Conservation (phyloP, 1,284 basidiomycete species). For the Sphaerobolus stellatus region DNA sequence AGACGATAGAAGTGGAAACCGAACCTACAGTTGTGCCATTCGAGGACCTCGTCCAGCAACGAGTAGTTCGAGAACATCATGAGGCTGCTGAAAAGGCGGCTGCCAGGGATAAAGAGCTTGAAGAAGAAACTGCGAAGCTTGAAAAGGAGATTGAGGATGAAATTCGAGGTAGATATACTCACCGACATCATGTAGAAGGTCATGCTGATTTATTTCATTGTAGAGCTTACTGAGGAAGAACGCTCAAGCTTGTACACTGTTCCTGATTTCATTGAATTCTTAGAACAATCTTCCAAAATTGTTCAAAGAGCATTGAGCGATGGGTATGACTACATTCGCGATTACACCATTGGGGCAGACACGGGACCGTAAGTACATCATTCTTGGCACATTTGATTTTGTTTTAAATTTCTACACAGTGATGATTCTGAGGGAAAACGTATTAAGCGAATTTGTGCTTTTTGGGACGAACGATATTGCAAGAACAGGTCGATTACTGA, state of each 20-base stretch:
- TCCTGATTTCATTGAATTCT: constrained; percentile 89
- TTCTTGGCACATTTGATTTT: constrained; percentile 8
- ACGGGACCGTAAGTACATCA: constrained; percentile 58
- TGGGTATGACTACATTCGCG: constrained; percentile 93
- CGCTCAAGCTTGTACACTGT: constrained; percentile 76
- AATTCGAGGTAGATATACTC: constrained; percentile 57
- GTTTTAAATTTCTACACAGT: constrained; percentile 39
- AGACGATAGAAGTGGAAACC: constrained; percentile 71
- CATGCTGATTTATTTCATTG: constrained; percentile 4
- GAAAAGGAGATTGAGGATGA: constrained; percentile 82
- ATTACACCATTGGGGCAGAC: constrained; percentile 87
- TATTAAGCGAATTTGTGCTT: constrained; percentile 86
- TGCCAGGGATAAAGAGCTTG: constrained; percentile 75
- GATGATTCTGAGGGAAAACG: constrained; percentile 87
- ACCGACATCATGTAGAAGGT: constrained; percentile 6
- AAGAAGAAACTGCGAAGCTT: constrained; percentile 75
- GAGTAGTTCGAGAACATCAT: constrained; percentile 59
- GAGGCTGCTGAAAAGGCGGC: constrained; percentile 65
- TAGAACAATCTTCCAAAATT: constrained; percentile 94
- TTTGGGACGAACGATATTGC: constrained; percentile 84
- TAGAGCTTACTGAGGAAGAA: constrained; percentile 86
- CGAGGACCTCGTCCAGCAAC: constrained; percentile 74
- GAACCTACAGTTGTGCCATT: constrained; percentile 45
- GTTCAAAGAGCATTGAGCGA: constrained; percentile 96
- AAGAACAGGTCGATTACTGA: constrained; percentile 93